A percentile compares a stretch with the other conserved stretches of the same genome.
These are phyloP conservation scores for Sporopachydermia quercuum DNA, from an alignment of 805 yeast species.

Conservation along the genomic window DNA sequence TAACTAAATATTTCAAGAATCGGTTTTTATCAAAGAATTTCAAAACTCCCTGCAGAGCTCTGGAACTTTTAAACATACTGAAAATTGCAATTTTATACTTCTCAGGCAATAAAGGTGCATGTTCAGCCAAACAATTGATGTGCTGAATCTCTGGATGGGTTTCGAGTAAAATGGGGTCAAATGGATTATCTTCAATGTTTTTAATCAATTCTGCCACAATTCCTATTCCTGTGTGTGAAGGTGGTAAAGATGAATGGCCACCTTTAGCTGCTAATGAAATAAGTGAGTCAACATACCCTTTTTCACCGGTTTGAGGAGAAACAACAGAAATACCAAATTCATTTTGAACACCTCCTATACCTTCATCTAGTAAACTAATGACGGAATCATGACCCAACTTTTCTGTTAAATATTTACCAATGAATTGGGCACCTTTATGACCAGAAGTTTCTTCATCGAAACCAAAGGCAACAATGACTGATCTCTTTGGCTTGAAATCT, in stretches of 20 bases:
- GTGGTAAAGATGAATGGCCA: conserved; percentile 74
- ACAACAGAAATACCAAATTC: conserved; percentile 34
- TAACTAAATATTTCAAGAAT: conserved; percentile 25
- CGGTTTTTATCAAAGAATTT: conserved; percentile 8
- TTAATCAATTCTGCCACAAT: conserved; percentile 44
- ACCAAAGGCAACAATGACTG: conserved; percentile 53
- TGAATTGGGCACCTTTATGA: conserved; percentile 38
- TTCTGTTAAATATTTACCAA: conserved; percentile 31
- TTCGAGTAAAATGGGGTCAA: conserved; percentile 27
- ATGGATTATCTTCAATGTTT: conserved; percentile 43
- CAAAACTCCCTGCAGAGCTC: conserved; percentile 7
- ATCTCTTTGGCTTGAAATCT: conserved; percentile 45
- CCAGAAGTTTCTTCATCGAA: conserved; percentile 73
- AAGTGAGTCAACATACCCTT: conserved; percentile 38
- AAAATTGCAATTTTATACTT: conserved; percentile 17
- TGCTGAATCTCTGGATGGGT: conserved; percentile 45
- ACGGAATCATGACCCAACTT: conserved; percentile 48
- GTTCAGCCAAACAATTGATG: conserved; percentile 50
- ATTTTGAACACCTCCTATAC: conserved; percentile 27
- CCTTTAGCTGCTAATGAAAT: conserved; percentile 47
- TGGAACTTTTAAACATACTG: conserved; percentile 19
- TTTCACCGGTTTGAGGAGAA: conserved; percentile 43
- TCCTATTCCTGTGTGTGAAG: conserved; percentile 71
- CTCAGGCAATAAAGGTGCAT: conserved; percentile 20
- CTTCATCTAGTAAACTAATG: conserved; percentile 60